Conservation (phyloP, 768 basidiomycete genomes). For the Lactarius vividus region DNA sequence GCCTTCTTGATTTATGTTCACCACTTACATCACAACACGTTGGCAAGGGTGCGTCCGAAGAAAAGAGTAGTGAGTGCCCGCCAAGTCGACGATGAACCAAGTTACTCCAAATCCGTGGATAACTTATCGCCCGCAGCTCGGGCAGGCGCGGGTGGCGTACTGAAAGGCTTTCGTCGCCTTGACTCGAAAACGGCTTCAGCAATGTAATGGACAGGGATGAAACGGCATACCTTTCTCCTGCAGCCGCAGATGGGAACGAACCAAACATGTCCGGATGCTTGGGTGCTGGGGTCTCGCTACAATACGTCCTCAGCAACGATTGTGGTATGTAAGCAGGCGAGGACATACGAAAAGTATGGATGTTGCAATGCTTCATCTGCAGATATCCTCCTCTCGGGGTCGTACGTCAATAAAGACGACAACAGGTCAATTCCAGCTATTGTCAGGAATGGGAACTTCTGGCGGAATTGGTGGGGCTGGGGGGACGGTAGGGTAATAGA, state of each 20-base stretch:
- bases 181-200: constrained; percentile 6
- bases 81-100: neutral
- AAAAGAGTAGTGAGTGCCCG: neutral
- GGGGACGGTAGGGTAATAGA: constrained; percentile 72
- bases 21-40: neutral
- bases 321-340: neutral
- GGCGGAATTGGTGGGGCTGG: constrained; percentile 72
- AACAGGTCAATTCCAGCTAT: constrained; percentile 82
- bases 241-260: constrained; percentile 93
- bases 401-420: constrained; percentile 79
- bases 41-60: neutral
- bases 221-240: constrained; percentile 82
- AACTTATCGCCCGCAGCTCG: constrained; percentile 67
- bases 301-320: constrained; percentile 4
- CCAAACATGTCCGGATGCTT: constrained; percentile 96
- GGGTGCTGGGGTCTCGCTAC: constrained; percentile 88
- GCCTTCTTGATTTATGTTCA: constrained; percentile 10
- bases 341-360: constrained; percentile 83
- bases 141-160: constrained; percentile 78
- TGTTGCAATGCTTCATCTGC: constrained; percentile 90
- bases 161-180: constrained; percentile 74
- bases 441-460: constrained; percentile 84
- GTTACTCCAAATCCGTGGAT: constrained; percentile 59
- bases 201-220: neutral
- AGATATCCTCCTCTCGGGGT: constrained; percentile 80